Evolutionary conservation across 768 basidiomycete species (phyloP), one percentile per base, ranked within the genome.

Genomic region (Mycena vitilis): DNA sequence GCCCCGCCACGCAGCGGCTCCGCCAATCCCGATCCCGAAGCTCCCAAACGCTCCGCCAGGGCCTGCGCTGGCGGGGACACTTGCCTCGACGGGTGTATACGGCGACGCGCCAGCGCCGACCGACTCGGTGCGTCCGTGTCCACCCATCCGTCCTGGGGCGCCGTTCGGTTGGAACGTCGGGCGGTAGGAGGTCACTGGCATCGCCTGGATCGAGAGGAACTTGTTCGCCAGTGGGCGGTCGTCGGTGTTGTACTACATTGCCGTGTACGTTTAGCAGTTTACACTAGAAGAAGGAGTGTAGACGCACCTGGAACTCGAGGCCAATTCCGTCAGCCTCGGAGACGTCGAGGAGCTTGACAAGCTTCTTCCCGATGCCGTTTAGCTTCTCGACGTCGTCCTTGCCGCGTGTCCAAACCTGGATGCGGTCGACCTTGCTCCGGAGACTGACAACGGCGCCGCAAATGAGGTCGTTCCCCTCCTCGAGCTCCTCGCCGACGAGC

Each of bases 391-490:
- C 90, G 71, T 97, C 94, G 49, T 95, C 93, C 80, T 94, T 94
- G 72, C 83, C 85, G 67, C 96, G 83, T 51, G 91, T 93, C 96
- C 96, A 98, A 42, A 98, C 80, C 78, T 98, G 96, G 62, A 98
- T 94, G 59, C 96, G 84, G 76, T 97, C 94, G 60, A 95, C 89
- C 79, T 95, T 95, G 71, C 89, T 91, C 73, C 94, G 84, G 77
- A 95, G 80, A 72, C 93, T 95, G 55, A 96, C 95, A 20, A 97
- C 96, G 0, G 93, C 92, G 48, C 93, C 92, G 70, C 92, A 94
- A 63, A 96, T 92, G 71, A 88, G 85, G 76, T 89, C 95, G 71
- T 85, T 88, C 34, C 81, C 90, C 55, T 85, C 90, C 75, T 88
- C 88, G 73, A 93, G 84, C 75, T 93, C 90, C 80, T 95, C 91